Conservation (phyloP, 306 rosid genomes). For the Vicia sativa region DNA sequence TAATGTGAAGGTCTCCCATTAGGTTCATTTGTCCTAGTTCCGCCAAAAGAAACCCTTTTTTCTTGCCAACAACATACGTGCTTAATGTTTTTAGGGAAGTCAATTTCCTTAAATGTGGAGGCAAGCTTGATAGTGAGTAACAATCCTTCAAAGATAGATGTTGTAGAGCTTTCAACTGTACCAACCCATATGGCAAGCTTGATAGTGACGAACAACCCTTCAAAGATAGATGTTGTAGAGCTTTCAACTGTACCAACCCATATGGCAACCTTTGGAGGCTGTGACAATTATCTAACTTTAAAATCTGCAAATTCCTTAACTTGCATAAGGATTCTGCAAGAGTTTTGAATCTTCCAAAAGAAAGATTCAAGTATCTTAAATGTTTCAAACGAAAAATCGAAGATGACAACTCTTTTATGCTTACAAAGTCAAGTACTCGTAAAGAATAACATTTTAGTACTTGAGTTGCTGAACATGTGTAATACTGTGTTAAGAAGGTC, state of each 20-base stretch:
- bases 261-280: background rate
- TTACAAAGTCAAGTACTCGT: background rate
- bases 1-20: constrained; percentile 26
- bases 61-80: background rate
- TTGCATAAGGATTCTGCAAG: constrained; percentile 11
- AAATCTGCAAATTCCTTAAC: constrained; percentile 15
- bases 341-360: accelerated
- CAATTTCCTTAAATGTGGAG: constrained; percentile 6
- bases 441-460: constrained; percentile 17
- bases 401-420: background rate
- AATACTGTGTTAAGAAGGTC: background rate
- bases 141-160: too few relatives aligned
- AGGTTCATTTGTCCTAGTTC: constrained; percentile 27
- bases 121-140: too few relatives aligned
- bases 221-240: constrained; percentile 20
- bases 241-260: background rate
- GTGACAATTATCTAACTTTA: background rate
- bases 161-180: too few relatives aligned
- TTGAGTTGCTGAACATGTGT: too few relatives aligned
- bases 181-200: too few relatives aligned
- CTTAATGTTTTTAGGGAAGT: constrained; percentile 20
- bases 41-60: constrained; percentile 20
- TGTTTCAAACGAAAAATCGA: constrained; percentile 7
- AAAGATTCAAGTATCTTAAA: constrained; percentile 36
- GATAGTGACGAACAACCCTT: accelerated